A percentile compares a stretch with the other conserved stretches of the same genome.
Evolutionary conservation across 2,329 filamentous ascomycete species (phyloP).

Genomic region (Aspergillus calidoustus): DNA sequence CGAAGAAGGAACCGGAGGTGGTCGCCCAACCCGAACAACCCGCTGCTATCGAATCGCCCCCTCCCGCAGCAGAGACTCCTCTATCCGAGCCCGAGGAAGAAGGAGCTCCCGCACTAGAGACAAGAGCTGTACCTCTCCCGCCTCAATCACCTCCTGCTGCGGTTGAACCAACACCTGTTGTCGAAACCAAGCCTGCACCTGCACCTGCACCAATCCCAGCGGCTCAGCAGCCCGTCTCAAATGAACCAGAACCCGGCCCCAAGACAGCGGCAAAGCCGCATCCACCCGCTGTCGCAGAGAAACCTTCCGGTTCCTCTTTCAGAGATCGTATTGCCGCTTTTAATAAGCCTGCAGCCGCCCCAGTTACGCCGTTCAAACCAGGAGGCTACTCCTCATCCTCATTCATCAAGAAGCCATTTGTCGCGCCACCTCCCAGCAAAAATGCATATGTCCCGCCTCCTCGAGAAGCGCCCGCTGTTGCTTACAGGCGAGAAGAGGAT

Average conservation of each 20-base stretch:
- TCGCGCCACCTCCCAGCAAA: slow-evolving; percentile 89
- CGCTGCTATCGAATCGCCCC: slow-evolving; percentile 36
- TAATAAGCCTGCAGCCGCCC: slow-evolving; percentile 85
- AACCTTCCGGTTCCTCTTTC: slow-evolving; percentile 78
- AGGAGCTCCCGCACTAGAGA: slow-evolving; percentile 21
- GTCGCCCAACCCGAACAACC: slow-evolving; percentile 41
- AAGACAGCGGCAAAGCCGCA: slow-evolving; percentile 61
- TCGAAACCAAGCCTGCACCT: slow-evolving; percentile 32
- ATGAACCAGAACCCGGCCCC: slow-evolving; percentile 42
- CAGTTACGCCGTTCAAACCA: slow-evolving; percentile 88
- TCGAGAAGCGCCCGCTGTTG: slow-evolving; percentile 72
- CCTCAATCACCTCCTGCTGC: slow-evolving; percentile 29
- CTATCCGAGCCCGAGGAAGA: slow-evolving; percentile 41
- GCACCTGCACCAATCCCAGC: slow-evolving; percentile 28
- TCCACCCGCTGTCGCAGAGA: slow-evolving; percentile 69
- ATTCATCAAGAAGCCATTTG: slow-evolving; percentile 97
- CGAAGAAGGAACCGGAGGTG: slow-evolving; percentile 65
- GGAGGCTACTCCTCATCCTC: slow-evolving; percentile 61
- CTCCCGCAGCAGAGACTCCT: slow-evolving; percentile 33
- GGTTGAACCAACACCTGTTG: slow-evolving; percentile 31
- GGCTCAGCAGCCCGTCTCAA: slow-evolving; percentile 31
- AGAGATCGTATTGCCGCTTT: slow-evolving; percentile 96
- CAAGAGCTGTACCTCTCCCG: slow-evolving; percentile 29
- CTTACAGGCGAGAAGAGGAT: slow-evolving; percentile 88
- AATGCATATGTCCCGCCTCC: slow-evolving; percentile 83